Percentiles rank a stretch among this genome's conserved stretches.
These are phyloP conservation scores for Fusarium abutilonis DNA, from an alignment of 2,329 filamentous ascomycete species.

Conservation along the genomic window DNA sequence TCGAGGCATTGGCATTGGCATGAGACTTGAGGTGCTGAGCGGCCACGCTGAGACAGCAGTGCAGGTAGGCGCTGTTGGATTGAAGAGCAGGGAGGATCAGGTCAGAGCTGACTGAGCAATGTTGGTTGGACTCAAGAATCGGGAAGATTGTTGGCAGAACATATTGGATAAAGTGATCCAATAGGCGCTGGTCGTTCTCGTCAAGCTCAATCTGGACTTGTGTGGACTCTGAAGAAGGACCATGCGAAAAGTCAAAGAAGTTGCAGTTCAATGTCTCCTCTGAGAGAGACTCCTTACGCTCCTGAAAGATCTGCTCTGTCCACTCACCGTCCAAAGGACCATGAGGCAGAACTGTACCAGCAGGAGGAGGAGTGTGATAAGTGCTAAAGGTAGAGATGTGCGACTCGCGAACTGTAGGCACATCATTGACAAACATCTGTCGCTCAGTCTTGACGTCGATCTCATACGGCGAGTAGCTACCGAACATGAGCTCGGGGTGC, in stretches of 20 bases:
- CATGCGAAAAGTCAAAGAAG: slow-evolving; percentile 84
- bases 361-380: slow-evolving; percentile 80
- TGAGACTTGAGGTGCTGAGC: slow-evolving; percentile 91
- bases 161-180: slow-evolving; percentile 90
- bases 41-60: slow-evolving; percentile 93
- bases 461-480: slow-evolving; percentile 81
- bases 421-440: slow-evolving; percentile 91
- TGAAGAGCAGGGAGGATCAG: slow-evolving; percentile 88
- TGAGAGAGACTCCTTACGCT: slow-evolving; percentile 70
- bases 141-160: slow-evolving; percentile 92
- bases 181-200: slow-evolving; percentile 83
- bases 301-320: slow-evolving; percentile 50
- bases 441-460: slow-evolving; percentile 96
- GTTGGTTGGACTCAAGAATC: slow-evolving; percentile 88
- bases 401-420: slow-evolving; percentile 85
- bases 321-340: slow-evolving; percentile 73
- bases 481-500: slow-evolving; percentile 68
- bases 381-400: slow-evolving; percentile 93
- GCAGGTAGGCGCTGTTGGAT: slow-evolving; percentile 90
- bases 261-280: slow-evolving; percentile 76
- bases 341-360: slow-evolving; percentile 72
- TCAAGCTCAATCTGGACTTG: slow-evolving; percentile 84
- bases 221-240: slow-evolving; percentile 67
- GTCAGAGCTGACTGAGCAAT: slow-evolving; percentile 81
- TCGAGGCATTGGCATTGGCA: slow-evolving; percentile 61